Evolutionary conservation across 768 basidiomycete genomes (phyloP).

Genomic region (Erythrobasidium yunnanense): DNA sequence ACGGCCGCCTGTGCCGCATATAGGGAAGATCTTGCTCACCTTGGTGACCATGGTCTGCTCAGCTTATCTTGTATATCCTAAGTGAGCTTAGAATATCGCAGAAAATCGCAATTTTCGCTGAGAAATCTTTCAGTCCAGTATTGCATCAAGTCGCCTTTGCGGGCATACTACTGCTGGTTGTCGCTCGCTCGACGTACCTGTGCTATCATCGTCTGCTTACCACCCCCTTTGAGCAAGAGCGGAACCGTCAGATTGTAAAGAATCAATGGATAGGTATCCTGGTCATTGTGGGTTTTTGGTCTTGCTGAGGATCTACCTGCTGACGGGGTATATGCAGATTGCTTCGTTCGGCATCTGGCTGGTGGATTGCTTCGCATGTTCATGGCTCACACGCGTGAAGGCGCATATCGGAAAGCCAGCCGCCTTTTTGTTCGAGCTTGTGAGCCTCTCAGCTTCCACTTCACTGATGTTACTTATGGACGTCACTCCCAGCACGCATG

Average conservation of each 20-base stretch:
- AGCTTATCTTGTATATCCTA: constrained; percentile 7
- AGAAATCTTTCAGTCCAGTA: background rate
- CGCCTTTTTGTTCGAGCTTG: constrained; percentile 11
- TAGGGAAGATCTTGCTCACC: background rate
- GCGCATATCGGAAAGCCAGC: background rate
- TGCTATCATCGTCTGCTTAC: background rate
- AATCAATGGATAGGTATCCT: background rate
- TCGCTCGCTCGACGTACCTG: constrained; percentile 1
- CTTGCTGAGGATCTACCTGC: background rate
- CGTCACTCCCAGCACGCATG: constrained; percentile 7
- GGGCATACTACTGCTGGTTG: background rate
- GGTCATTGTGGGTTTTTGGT: constrained; percentile 3
- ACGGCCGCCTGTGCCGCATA: background rate
- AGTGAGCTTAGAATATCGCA: constrained; percentile 13
- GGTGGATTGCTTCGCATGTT: constrained; percentile 21
- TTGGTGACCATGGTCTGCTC: constrained; percentile 2
- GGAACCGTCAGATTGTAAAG: constrained; percentile 3
- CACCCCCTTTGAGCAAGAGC: constrained; percentile 13
- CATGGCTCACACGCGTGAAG: background rate
- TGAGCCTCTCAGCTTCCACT: background rate
- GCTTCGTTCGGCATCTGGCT: constrained; percentile 14
- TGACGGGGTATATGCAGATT: background rate
- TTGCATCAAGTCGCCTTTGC: constrained; percentile 21
- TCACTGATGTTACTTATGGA: too few relatives aligned
- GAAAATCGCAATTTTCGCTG: background rate